Evolutionary conservation across 805 yeast species (phyloP).

Genomic region (Isabelozyma rhagii): DNA sequence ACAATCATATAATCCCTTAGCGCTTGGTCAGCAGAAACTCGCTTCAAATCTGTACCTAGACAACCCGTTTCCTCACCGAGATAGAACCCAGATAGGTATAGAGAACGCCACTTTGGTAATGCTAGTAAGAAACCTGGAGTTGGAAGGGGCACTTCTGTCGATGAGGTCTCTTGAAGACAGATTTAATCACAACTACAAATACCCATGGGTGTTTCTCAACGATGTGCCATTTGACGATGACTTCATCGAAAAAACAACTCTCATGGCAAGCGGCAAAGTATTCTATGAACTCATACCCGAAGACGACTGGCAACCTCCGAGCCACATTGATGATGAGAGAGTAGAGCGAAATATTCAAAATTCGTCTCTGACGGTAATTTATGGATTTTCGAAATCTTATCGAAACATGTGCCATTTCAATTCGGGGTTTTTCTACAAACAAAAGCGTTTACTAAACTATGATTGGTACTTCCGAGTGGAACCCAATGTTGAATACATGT

Average conservation of each 20-base stretch:
- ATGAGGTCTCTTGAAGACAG: constrained; percentile 44
- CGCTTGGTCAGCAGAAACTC: constrained; percentile 18
- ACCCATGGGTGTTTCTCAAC: constrained; percentile 45
- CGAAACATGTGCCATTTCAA: constrained; percentile 74
- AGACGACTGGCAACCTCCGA: constrained; percentile 40
- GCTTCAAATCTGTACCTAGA: constrained; percentile 26
- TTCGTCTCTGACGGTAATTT: constrained; percentile 24
- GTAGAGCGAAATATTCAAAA: constrained; percentile 21
- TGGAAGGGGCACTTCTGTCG: constrained; percentile 60
- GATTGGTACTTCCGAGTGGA: constrained; percentile 63
- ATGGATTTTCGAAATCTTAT: constrained; percentile 50
- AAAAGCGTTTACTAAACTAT: constrained; percentile 42
- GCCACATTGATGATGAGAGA: constrained; percentile 26
- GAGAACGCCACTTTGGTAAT: constrained; percentile 87
- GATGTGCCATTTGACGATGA: constrained; percentile 41
- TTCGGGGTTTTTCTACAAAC: constrained; percentile 57
- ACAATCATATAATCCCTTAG: constrained; percentile 8
- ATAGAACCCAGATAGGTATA: constrained; percentile 39
- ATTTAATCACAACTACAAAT: constrained; percentile 35
- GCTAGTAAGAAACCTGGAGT: constrained; percentile 82
- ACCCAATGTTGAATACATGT: constrained; percentile 53
- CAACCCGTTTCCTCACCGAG: constrained; percentile 18
- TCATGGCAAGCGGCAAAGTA: constrained; percentile 43
- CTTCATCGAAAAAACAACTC: constrained; percentile 39
- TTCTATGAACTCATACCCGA: constrained; percentile 39